Conservation (phyloP, 129 eudicot species). For the Ambrosia trifida region DNA sequence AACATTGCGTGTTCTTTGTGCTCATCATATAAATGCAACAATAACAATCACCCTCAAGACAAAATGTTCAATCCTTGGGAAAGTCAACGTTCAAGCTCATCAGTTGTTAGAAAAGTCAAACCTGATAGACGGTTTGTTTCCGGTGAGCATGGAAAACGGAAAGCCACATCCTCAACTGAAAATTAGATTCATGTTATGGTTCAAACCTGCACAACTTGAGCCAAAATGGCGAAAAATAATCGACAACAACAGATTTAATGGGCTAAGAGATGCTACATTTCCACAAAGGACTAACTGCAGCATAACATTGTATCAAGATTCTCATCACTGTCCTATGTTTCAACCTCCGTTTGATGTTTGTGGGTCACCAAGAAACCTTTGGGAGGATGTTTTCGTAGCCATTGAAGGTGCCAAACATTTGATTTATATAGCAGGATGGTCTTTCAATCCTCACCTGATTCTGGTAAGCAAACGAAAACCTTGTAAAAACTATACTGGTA, state of each 20-base stretch:
- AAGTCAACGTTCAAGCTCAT: conserved; percentile 47
- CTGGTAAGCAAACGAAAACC: conserved; percentile 52
- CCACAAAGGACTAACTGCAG: conserved; percentile 67
- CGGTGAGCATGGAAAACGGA: conserved; percentile 56
- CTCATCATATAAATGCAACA: conserved; percentile 61
- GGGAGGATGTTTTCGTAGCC: conserved; percentile 90
- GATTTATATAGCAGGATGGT: conserved; percentile 95
- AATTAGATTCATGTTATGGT: conserved; percentile 72
- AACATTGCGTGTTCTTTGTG: conserved; percentile 81
- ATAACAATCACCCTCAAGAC: conserved; percentile 73
- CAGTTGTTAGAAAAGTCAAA: conserved; percentile 56
- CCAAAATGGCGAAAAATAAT: conserved; percentile 53
- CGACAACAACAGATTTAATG: conserved; percentile 53
- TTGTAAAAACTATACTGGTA: background rate
- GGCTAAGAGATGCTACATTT: conserved; percentile 65
- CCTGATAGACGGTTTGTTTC: conserved; percentile 74
- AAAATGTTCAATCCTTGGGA: conserved; percentile 63
- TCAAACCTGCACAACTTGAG: conserved; percentile 76
- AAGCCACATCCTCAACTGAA: conserved; percentile 50
- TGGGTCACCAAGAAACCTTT: conserved; percentile 58
- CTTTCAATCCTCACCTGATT: conserved; percentile 81
- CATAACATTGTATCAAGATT: conserved; percentile 75
- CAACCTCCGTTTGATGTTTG: conserved; percentile 54
- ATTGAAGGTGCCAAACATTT: conserved; percentile 86
- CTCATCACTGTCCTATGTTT: conserved; percentile 69